Percentiles rank a stretch among this genome's conserved stretches.
phyloP scores from a whole-genome alignment of 2,329 filamentous ascomycete species.

The Phyllosticta citriasiana region DNA sequence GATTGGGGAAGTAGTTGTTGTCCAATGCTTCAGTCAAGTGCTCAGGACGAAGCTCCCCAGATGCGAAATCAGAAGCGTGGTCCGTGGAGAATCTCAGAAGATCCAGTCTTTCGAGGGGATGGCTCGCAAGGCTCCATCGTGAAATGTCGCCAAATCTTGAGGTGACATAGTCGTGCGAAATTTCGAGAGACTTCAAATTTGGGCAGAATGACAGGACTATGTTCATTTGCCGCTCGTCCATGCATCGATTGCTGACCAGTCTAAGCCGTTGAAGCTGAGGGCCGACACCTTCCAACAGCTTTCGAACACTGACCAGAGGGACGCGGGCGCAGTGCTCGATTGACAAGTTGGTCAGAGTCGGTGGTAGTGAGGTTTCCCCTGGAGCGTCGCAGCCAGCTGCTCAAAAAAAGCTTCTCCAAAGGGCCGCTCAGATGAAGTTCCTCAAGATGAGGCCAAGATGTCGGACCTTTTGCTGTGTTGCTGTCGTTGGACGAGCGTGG shows the following conservation, averaged over 20 bases:
- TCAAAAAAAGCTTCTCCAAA: conserved; percentile 33
- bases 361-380: conserved; percentile 20
- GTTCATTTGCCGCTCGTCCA: conserved; percentile 31
- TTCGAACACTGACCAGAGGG: conserved; percentile 22
- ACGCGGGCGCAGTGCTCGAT: conserved; percentile 36
- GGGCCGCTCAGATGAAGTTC: conserved; percentile 35
- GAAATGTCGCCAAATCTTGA: conserved; percentile 7
- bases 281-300: conserved; percentile 27
- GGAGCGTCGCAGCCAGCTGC: conserved; percentile 23
- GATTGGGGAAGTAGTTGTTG: conserved; percentile 14
- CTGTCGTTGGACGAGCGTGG: conserved; percentile 29
- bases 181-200: conserved; percentile 28
- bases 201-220: conserved; percentile 32
- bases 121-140: conserved; percentile 10
- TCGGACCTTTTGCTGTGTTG: conserved; percentile 18
- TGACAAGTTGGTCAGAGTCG: conserved; percentile 18
- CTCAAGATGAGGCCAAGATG: conserved; percentile 35
- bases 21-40: conserved; percentile 31
- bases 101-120: conserved; percentile 28
- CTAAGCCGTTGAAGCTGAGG: conserved; percentile 26
- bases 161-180: conserved; percentile 39
- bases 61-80: not conserved
- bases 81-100: conserved; percentile 15
- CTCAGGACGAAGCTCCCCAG: conserved; percentile 18
- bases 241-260: conserved; percentile 31